phyloP scores from a whole-genome alignment of 306 rosid species.

The Myrica gale region DNA sequence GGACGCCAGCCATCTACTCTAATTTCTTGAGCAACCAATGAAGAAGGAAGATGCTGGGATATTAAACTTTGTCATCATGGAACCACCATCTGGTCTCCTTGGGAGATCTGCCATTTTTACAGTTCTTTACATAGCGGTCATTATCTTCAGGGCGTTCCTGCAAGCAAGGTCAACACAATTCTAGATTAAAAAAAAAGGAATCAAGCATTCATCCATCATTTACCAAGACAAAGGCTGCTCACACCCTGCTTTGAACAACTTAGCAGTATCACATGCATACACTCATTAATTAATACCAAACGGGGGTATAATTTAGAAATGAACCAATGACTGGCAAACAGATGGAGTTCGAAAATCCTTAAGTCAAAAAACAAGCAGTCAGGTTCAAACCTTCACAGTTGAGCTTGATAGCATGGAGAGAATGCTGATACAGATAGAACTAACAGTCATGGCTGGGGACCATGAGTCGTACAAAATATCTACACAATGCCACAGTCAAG shows the following conservation, averaged over 20 bases:
- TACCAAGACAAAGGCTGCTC: conserved; percentile 2
- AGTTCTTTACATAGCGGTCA: conserved; percentile 96
- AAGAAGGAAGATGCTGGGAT: conserved; percentile 21
- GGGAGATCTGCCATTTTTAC: conserved; percentile 97
- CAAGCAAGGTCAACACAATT: conserved; percentile 33
- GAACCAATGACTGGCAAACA: conserved; percentile 2
- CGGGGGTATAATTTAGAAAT: neutral
- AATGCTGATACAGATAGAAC: conserved; percentile 99
- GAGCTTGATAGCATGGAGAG: conserved; percentile 99
- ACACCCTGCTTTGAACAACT: neutral
- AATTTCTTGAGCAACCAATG: conserved; percentile 39
- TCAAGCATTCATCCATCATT: conserved; percentile 8
- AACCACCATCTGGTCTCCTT: conserved; percentile 99
- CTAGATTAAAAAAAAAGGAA: neutral
- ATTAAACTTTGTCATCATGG: conserved; percentile 95
- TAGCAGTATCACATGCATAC: neutral
- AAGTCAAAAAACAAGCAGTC: conserved; percentile 14
- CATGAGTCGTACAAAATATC: conserved; percentile 99
- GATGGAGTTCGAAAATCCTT: conserved; percentile 15
- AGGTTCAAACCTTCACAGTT: conserved; percentile 67
- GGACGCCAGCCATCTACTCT: conserved; percentile 54
- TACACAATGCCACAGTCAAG: conserved; percentile 41
- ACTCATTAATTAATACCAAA: neutral
- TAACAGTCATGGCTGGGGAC: conserved; percentile 99
- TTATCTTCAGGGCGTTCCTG: conserved; percentile 99